Conservation (phyloP, 345 rosid genomes). For the Syzygium grande region DNA sequence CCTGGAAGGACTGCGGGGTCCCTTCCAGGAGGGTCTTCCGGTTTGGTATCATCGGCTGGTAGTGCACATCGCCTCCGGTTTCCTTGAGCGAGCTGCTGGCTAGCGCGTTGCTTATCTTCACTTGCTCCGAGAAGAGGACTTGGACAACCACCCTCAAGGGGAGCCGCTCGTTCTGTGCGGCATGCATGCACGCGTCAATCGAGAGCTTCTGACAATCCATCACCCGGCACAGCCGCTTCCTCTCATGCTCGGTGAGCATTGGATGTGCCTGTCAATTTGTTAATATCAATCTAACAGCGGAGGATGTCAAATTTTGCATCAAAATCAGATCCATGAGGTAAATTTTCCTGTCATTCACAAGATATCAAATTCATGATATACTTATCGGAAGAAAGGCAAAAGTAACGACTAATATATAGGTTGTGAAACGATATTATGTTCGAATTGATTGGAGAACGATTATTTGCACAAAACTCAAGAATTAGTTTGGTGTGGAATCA, state of each 20-base stretch:
- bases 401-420: neutral
- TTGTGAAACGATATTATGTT: neutral
- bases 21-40: conserved; percentile 82
- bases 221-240: conserved; percentile 87
- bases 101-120: conserved; percentile 78
- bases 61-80: conserved; percentile 34
- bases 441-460: neutral
- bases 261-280: conserved; percentile 71
- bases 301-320: neutral
- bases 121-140: conserved; percentile 94
- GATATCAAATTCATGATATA: neutral
- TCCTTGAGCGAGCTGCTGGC: conserved; percentile 64
- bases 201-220: conserved; percentile 99
- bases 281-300: neutral
- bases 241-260: conserved; percentile 85
- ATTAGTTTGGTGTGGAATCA: neutral
- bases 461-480: neutral
- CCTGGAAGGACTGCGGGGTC: conserved; percentile 90
- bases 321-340: neutral
- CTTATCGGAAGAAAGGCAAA: neutral
- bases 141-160: conserved; percentile 89
- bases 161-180: conserved; percentile 91
- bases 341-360: neutral
- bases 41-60: conserved; percentile 70
- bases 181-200: conserved; percentile 95